phyloP scores from a whole-genome alignment of 2,329 filamentous ascomycete genomes.

The Bimuria novae-zelandiae region DNA sequence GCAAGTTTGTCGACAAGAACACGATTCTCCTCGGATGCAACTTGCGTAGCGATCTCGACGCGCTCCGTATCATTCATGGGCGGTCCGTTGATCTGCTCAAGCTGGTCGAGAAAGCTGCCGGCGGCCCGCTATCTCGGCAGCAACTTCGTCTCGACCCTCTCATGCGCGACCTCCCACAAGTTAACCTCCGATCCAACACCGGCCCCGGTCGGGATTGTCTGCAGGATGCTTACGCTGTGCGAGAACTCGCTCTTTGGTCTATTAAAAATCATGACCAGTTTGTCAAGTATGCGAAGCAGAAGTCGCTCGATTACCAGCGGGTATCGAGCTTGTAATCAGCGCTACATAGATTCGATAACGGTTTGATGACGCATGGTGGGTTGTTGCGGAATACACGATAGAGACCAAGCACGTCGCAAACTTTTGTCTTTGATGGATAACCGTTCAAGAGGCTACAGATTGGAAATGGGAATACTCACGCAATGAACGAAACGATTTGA shows the following conservation, averaged over 20 bases:
- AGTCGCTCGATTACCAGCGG: constrained; percentile 31
- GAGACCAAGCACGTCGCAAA: too few species aligned
- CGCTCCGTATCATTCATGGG: constrained; percentile 42
- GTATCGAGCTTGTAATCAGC: background rate
- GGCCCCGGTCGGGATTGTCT: constrained; percentile 52
- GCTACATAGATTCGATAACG: background rate
- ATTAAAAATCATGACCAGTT: constrained; percentile 48
- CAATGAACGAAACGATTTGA: background rate
- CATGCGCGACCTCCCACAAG: constrained; percentile 23
- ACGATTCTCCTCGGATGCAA: constrained; percentile 44
- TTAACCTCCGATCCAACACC: constrained; percentile 20
- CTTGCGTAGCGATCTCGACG: constrained; percentile 39
- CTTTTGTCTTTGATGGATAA: too few species aligned
- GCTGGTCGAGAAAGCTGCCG: constrained; percentile 39
- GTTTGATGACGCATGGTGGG: background rate
- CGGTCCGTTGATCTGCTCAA: constrained; percentile 39
- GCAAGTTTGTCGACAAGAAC: constrained; percentile 35
- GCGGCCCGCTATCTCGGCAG: constrained; percentile 34
- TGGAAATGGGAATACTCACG: background rate
- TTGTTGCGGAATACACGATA: too few species aligned
- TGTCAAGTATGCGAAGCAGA: constrained; percentile 41
- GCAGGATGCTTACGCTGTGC: constrained; percentile 56
- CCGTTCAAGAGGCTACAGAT: too few species aligned
- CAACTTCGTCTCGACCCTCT: constrained; percentile 39
- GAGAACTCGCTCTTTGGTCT: constrained; percentile 56